Conservation (phyloP, 2,329 filamentous ascomycete genomes). For the Rhynchosporium agropyri region DNA sequence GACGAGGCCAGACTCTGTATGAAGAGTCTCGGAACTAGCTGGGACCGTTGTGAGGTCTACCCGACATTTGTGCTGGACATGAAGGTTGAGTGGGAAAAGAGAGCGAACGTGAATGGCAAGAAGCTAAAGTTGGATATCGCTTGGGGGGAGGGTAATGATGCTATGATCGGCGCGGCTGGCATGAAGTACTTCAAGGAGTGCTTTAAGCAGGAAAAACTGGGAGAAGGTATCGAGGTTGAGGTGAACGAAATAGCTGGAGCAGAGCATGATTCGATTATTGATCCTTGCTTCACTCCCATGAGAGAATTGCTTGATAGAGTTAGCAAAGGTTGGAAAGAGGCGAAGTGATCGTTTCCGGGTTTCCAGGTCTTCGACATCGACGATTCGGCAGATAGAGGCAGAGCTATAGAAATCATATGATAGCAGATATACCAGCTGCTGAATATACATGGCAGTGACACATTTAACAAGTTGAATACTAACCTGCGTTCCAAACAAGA, state of each 20-base stretch:
- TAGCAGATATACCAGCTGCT: neutral
- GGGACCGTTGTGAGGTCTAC: conserved; percentile 34
- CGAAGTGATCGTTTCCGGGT: neutral
- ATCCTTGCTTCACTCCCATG: conserved; percentile 24
- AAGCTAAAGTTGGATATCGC: conserved; percentile 31
- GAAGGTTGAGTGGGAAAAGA: conserved; percentile 29
- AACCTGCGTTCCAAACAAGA: too few species aligned
- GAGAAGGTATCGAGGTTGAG: conserved; percentile 43
- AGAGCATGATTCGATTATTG: conserved; percentile 46
- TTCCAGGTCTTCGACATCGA: neutral
- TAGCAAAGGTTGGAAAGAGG: conserved; percentile 1
- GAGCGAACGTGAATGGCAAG: conserved; percentile 18
- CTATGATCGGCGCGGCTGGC: conserved; percentile 47
- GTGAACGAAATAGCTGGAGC: conserved; percentile 39
- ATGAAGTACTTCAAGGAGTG: conserved; percentile 48
- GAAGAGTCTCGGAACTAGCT: conserved; percentile 28
- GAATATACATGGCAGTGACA: too few species aligned
- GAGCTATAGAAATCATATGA: neutral
- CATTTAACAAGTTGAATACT: too few species aligned
- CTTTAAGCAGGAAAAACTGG: conserved; percentile 42
- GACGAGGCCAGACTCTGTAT: conserved; percentile 40
- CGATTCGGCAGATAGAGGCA: neutral
- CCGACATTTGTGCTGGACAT: conserved; percentile 27
- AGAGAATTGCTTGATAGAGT: conserved; percentile 20
- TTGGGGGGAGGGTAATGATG: conserved; percentile 45